A percentile compares a stretch with the other conserved stretches of the same genome.
These are phyloP conservation scores for Voacanga thouarsii DNA, from an alignment of 257 asterid genomes.

Conservation along the genomic window DNA sequence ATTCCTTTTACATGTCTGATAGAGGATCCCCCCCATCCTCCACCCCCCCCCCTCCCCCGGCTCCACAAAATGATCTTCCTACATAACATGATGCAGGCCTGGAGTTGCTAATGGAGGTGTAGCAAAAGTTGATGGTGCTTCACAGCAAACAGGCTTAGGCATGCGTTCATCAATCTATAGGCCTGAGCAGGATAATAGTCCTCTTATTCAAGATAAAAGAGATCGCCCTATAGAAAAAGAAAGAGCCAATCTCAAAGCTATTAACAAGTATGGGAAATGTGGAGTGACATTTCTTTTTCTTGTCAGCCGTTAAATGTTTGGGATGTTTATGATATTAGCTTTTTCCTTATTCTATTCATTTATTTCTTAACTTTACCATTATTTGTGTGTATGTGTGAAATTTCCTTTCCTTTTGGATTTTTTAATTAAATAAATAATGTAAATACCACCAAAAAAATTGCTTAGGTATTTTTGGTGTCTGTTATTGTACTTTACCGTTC, in stretches of 20 bases:
- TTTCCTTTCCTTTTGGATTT: neutral
- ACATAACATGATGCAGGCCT: slow-evolving; percentile 42
- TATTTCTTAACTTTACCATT: neutral
- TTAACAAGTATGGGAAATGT: slow-evolving; percentile 55
- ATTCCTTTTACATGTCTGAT: neutral
- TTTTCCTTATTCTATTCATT: neutral
- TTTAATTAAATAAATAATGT: neutral
- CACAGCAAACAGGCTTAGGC: slow-evolving; percentile 55
- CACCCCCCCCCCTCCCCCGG: neutral
- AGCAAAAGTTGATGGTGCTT: slow-evolving; percentile 60
- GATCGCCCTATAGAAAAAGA: slow-evolving; percentile 73
- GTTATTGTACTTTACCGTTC: neutral
- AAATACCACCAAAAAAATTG: neutral
- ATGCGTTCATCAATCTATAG: slow-evolving; percentile 62
- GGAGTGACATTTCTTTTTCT: neutral
- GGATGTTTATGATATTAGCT: neutral
- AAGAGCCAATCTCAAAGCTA: slow-evolving; percentile 60
- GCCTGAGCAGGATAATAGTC: slow-evolving; percentile 62
- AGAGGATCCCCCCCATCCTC: neutral
- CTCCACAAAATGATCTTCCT: slow-evolving; percentile 22
- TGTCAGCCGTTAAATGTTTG: neutral
- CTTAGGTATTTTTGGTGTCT: neutral
- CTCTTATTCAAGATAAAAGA: slow-evolving; percentile 66
- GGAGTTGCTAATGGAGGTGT: slow-evolving; percentile 61
- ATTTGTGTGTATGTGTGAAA: neutral